Base-by-base conservation (phyloP, 768 basidiomycete genomes). In the Tylopilus sp. region DNA sequence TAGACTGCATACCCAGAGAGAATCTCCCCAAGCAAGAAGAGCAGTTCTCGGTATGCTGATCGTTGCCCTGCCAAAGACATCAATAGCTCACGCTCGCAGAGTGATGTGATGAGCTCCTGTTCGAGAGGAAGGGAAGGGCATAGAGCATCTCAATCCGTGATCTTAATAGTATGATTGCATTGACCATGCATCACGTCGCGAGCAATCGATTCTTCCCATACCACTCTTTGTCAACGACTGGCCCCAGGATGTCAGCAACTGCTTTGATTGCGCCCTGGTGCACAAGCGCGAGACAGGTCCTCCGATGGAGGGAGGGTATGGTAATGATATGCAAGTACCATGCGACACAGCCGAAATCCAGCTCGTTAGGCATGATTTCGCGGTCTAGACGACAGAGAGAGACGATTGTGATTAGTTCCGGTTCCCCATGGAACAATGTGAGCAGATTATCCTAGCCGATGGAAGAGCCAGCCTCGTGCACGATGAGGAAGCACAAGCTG, bases 321-420 rank as follows among this genome's bases (percentile, higher is more conserved):
- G 60, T 62, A 43, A 66, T 25, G 41, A 67, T 62, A 20, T 69
- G 67, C 39, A 62, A 48, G 28, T 69, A 67, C 67, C 64, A 67
- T 8, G 59, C 64, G 7, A 67, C 49, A 18, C 66, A 66, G 26
- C 48, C 36, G 4, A 68, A 12, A 44, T 67, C 67, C 43, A 58
- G 44, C 17, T 49, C 18, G 2, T 35, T 40, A 10, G 48, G 67
- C 12, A 53, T 52, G 12, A 66, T 56, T 41, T 69, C 64, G 6
- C 45, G 56, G 22, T 59, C 57, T 15, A 69, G 60, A 39, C 69
- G 67, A 42, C 54, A 52, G 11, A 67, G 60, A 0, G 65, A 51
- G 35, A 51, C 49, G 22, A 50, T 53, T 2, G 66, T 57, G 23
- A 66, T 46, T 26, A 57, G 8, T 12, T 58, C 57, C 3, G 59